Evolutionary conservation across 2,329 filamentous ascomycete genomes (phyloP), one percentile per base, ranked within the genome.

Genomic region (Colletotrichum sp.): DNA sequence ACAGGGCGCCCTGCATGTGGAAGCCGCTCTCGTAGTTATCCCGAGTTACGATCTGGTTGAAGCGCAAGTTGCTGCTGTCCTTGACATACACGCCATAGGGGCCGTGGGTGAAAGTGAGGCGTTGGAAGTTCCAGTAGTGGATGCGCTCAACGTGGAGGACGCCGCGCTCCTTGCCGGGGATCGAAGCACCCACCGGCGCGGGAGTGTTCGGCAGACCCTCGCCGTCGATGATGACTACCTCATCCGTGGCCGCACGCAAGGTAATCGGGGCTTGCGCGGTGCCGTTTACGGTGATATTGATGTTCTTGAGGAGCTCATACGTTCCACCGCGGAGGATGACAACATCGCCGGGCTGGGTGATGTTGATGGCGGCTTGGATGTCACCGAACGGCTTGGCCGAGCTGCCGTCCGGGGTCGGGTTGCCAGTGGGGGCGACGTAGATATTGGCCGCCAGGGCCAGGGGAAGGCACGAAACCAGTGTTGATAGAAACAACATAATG

Each of bases 211-310:
- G 80, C 2, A 85, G 75, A 6, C 21, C 79, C 65, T 89, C 87
- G 63, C 88, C 88, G 77, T 89, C 85, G 34, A 89, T 83, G 60
- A 88, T 83, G 6, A 88, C 87, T 36, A 84, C 85, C 76, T 89
- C 88, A 6, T 79, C 80, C 8, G 82, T 79, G 68, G 88, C 89
- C 0, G 87, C 81, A 8, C 82, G 80, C n/a, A 89, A 79, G 0
- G 85, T 87, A 62, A 86, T 86, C 1, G 86, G 87, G 1, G 82
- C 80, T 0, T 83, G 80, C 15, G 81, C 79, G 1, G 83, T 87
- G 49, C 88, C 88, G 49, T 84, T 85, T 63, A 85, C 85, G 44
- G 81, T 86, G 79, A 89, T 84, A 77, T 89, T 87, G 60, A 89
- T 88, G 79, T 89, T 89, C 36, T 83, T 84, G 1, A 85, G 85